Base-by-base conservation (phyloP, 306 rosid species). In the Vigna angularis region DNA sequence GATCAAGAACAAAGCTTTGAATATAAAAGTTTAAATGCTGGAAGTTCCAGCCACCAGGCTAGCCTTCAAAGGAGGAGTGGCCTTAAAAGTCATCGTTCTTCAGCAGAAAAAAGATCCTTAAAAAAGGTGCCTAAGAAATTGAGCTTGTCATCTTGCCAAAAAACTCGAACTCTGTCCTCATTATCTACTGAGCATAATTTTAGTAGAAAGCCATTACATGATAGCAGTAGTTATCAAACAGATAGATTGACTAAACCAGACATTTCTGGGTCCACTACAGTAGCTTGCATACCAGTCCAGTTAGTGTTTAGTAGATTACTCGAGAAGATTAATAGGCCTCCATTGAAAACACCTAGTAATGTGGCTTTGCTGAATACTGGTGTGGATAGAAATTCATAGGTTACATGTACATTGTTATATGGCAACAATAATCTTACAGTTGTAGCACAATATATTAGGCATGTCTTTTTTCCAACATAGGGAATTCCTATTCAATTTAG, bases 301-400 rank as follows among this genome's bases (percentile, higher is more conserved):
- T 85, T 94, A 86, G 93, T 86, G 44, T 90, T 89, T 85, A 90
- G 98, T 89, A 92, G 98, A 86, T 88, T 94, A 82, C 91, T 94
- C 42, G 98, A 90, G 93, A 94, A 94, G 90, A 94, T 94, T 74
- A 90, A 92, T 82, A 89, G 94, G 96, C 95, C 96, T 30, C 96
- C 98, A 52, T 83, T 89, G 40, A 90, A 84, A 83, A 85, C 90
- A 77, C 66, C 89, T 47, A 73, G 80, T 85, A 84, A 71, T 79
- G 85, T 73, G 73, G 80, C 83, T 81, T 85, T 87, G 89, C 89
- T 82, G 76, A 82, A 81, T 78, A 76, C 87, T 55, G 83, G 80
- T 79, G 83, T 81, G 85, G 90, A 81, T 81, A 85, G 90, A 85
- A 89, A 82, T 80, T 85, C 83, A 79, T 88, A 86, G 91, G 77